phyloP scores from a whole-genome alignment of 805 yeast species.

The Wickerhamomyces mucosus region DNA sequence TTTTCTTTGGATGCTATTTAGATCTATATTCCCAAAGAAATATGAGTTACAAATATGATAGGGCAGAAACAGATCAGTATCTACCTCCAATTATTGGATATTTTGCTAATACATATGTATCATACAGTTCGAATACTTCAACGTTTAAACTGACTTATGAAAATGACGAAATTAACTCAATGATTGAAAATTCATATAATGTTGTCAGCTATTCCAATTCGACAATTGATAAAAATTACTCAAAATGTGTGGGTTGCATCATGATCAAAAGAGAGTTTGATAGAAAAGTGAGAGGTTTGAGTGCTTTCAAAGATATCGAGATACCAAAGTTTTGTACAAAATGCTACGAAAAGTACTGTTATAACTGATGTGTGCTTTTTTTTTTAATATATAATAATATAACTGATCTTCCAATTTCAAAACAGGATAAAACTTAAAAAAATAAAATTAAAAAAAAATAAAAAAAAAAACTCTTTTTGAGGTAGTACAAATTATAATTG shows the following conservation, averaged over 20 bases:
- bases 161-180: constrained; percentile 29
- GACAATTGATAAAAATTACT: constrained; percentile 24
- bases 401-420: no score
- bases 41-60: background rate
- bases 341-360: constrained; percentile 33
- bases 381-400: background rate
- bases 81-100: constrained; percentile 49
- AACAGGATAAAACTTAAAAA: no score
- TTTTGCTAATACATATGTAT: constrained; percentile 33
- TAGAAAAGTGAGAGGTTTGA: constrained; percentile 19
- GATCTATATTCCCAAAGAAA: constrained; percentile 9
- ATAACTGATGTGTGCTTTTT: constrained; percentile 10
- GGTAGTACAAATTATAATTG: no score
- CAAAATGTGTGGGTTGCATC: constrained; percentile 48
- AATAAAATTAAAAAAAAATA: background rate
- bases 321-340: constrained; percentile 25
- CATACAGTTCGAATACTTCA: constrained; percentile 42
- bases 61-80: constrained; percentile 6
- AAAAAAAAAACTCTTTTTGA: no score
- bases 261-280: constrained; percentile 44
- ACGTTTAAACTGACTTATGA: constrained; percentile 48
- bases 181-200: constrained; percentile 44
- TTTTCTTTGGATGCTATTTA: constrained; percentile 67
- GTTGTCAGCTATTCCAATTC: constrained; percentile 39
- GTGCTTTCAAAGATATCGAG: constrained; percentile 12